These are phyloP conservation scores for Hymenoscyphus albidus DNA, from an alignment of 2,329 filamentous ascomycete species.

Conservation along the genomic window DNA sequence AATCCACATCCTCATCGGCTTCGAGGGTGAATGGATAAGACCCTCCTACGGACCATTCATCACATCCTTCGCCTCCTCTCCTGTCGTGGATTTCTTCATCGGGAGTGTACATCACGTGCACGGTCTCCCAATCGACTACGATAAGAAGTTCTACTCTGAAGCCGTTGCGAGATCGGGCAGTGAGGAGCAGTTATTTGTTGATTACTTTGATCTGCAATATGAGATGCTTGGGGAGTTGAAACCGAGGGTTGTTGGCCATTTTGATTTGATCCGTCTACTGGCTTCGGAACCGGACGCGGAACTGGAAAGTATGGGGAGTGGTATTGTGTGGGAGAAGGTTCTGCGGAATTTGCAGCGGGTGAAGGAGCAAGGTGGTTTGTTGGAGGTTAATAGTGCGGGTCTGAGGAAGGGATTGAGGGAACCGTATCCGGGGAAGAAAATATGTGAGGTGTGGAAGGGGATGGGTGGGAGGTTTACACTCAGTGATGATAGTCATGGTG, in stretches of 20 bases:
- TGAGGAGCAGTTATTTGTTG: slow-evolving; percentile 71
- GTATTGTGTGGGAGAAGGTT: slow-evolving; percentile 68
- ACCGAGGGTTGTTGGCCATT: slow-evolving; percentile 84
- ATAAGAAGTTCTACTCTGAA: slow-evolving; percentile 59
- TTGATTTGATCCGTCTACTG: slow-evolving; percentile 83
- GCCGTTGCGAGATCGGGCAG: slow-evolving; percentile 40
- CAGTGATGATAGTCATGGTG: slow-evolving; percentile 91
- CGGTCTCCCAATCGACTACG: slow-evolving; percentile 85
- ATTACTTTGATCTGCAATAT: slow-evolving; percentile 85
- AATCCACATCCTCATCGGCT: slow-evolving; percentile 81
- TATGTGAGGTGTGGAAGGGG: slow-evolving; percentile 72
- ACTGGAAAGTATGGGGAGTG: slow-evolving; percentile 48
- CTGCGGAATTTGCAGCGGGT: slow-evolving; percentile 70
- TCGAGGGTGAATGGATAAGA: slow-evolving; percentile 92
- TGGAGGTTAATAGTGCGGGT: slow-evolving; percentile 87
- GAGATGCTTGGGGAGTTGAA: slow-evolving; percentile 70
- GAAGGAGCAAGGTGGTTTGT: slow-evolving; percentile 68
- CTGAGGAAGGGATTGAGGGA: slow-evolving; percentile 86
- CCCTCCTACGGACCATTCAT: slow-evolving; percentile 58
- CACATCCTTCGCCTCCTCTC: slow-evolving; percentile 50
- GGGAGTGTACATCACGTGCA: slow-evolving; percentile 90
- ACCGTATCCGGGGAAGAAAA: slow-evolving; percentile 77
- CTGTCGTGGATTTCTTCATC: slow-evolving; percentile 81
- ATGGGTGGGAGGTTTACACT: slow-evolving; percentile 81
- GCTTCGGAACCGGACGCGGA: slow-evolving; percentile 64